Evolutionary conservation across 1,284 basidiomycete species (phyloP).

Genomic region (Moesziomyces sp.): DNA sequence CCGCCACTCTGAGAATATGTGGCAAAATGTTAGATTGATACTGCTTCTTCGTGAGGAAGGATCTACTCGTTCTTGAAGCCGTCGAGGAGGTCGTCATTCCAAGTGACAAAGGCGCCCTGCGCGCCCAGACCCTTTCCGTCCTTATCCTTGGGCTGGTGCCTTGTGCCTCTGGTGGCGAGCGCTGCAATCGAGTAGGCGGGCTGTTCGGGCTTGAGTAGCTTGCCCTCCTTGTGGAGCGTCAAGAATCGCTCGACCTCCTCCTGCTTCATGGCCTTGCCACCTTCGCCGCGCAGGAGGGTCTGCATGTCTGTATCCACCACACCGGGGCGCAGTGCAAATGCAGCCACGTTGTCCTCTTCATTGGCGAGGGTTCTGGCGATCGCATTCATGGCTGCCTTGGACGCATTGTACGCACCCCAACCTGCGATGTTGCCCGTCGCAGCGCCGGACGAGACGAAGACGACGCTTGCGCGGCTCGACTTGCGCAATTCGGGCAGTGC

Average conservation of each 20-base stretch:
- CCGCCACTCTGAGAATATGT: too few species aligned
- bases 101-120: conserved; percentile 77
- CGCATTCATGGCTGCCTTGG: conserved; percentile 82
- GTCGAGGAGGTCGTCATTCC: conserved; percentile 64
- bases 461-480: conserved; percentile 72
- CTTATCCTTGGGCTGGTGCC: conserved; percentile 69
- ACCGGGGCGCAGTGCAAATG: conserved; percentile 83
- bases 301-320: conserved; percentile 75
- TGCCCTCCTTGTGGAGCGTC: conserved; percentile 74
- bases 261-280: conserved; percentile 34
- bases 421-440: conserved; percentile 76
- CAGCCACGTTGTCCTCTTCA: conserved; percentile 80
- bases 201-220: conserved; percentile 71
- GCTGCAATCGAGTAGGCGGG: conserved; percentile 78
- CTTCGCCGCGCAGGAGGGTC: conserved; percentile 5
- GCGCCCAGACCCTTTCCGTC: conserved; percentile 49
- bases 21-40: too few species aligned
- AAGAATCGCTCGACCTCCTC: conserved; percentile 74
- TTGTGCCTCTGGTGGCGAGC: conserved; percentile 68
- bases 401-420: conserved; percentile 80
- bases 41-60: too few species aligned
- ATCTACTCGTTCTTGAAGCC: conserved; percentile 24
- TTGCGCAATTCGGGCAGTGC: conserved; percentile 77
- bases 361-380: conserved; percentile 80
- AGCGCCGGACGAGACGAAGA: conserved; percentile 85